A percentile compares a stretch with the other conserved stretches of the same genome.
These are phyloP conservation scores for Hibiscus tridactylites DNA, from an alignment of 345 rosid species.

Conservation along the genomic window DNA sequence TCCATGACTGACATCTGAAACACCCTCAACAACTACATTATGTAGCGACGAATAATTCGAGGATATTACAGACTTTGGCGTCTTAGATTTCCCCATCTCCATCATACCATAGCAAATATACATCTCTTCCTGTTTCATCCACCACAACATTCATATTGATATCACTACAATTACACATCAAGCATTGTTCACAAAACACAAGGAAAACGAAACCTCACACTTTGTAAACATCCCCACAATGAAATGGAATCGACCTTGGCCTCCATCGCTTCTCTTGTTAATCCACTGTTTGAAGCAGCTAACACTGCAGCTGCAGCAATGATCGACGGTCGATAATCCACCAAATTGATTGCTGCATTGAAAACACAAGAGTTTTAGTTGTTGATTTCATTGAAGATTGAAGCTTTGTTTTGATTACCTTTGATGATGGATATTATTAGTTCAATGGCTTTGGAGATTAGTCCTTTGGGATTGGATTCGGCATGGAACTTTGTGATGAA, in stretches of 20 bases:
- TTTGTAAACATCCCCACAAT: slow-evolving; percentile 38
- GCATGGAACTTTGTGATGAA: slow-evolving; percentile 36
- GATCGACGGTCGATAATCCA: slow-evolving; percentile 57
- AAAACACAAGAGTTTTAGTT: background rate
- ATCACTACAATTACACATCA: slow-evolving; percentile 1
- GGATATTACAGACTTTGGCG: slow-evolving; percentile 27
- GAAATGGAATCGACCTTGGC: slow-evolving; percentile 40
- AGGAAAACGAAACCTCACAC: slow-evolving; percentile 29
- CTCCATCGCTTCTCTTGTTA: slow-evolving; percentile 48
- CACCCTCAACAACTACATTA: slow-evolving; percentile 7
- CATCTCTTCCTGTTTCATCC: slow-evolving; percentile 48
- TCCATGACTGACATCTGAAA: slow-evolving; percentile 23
- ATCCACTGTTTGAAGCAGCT: slow-evolving; percentile 41
- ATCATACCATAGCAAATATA: slow-evolving; percentile 46
- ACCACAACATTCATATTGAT: background rate
- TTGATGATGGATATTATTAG: slow-evolving; percentile 39
- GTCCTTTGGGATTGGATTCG: slow-evolving; percentile 24
- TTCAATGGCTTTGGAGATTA: slow-evolving; percentile 38
- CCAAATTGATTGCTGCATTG: slow-evolving; percentile 45
- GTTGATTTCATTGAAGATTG: background rate
- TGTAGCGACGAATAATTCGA: slow-evolving; percentile 18
- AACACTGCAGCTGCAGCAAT: slow-evolving; percentile 71
- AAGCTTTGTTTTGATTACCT: slow-evolving; percentile 29
- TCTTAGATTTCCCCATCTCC: slow-evolving; percentile 41
- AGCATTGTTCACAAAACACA: background rate